phyloP scores from a whole-genome alignment of 1,284 basidiomycete species.

The Malassezia cuniculi region DNA sequence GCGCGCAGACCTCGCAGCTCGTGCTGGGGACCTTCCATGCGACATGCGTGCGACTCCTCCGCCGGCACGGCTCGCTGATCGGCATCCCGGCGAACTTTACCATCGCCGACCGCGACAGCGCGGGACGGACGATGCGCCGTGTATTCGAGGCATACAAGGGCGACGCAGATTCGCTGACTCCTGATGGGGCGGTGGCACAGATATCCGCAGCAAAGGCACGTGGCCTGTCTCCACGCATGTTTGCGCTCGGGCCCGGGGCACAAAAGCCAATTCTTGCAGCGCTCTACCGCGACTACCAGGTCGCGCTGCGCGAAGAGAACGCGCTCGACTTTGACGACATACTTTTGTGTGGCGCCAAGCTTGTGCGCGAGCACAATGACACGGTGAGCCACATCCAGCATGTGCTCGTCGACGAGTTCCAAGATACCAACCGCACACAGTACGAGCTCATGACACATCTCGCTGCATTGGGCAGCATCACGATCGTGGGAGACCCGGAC shows the following conservation, averaged over 20 bases:
- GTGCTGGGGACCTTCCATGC: slow-evolving; percentile 68
- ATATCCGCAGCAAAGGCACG: slow-evolving; percentile 75
- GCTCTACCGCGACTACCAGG: slow-evolving; percentile 62
- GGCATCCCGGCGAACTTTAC: slow-evolving; percentile 63
- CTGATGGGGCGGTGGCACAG: slow-evolving; percentile 52
- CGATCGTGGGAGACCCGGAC: slow-evolving; percentile 81
- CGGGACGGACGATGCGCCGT: slow-evolving; percentile 56
- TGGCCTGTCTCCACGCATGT: slow-evolving; percentile 51
- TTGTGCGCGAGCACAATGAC: slow-evolving; percentile 54
- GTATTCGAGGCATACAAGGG: slow-evolving; percentile 54
- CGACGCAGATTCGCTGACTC: slow-evolving; percentile 54
- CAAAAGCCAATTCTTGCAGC: slow-evolving; percentile 18
- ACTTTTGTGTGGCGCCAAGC: slow-evolving; percentile 55
- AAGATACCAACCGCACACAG: slow-evolving; percentile 78
- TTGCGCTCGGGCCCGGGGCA: slow-evolving; percentile 10
- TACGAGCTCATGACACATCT: slow-evolving; percentile 64
- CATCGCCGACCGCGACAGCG: slow-evolving; percentile 66
- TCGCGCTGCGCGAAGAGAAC: slow-evolving; percentile 54
- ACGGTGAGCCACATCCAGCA: slow-evolving; percentile 59
- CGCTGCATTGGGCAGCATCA: slow-evolving; percentile 48
- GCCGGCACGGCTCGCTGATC: slow-evolving; percentile 56
- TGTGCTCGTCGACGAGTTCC: slow-evolving; percentile 76
- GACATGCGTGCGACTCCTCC: slow-evolving; percentile 59
- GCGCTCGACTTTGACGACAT: slow-evolving; percentile 83
- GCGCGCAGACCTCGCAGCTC: slow-evolving; percentile 54